Percentiles rank a stretch among this genome's conserved stretches.
phyloP scores from a whole-genome alignment of 305 asterid genomes.

The Salvia sclarea region DNA sequence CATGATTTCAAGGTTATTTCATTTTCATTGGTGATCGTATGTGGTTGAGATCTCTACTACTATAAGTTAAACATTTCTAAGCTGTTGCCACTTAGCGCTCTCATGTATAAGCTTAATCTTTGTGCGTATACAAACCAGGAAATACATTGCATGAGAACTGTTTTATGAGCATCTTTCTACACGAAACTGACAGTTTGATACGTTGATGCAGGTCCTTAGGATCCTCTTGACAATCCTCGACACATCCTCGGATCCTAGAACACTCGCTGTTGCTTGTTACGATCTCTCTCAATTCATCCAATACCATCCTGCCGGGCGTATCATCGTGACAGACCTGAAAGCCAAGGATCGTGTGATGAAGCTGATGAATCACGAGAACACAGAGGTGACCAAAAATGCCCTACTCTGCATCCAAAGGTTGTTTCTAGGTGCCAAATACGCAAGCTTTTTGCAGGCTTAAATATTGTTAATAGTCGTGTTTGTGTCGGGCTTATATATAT shows the following conservation, averaged over 20 bases:
- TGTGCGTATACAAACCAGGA: constrained; percentile 3
- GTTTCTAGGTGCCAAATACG: constrained; percentile 92
- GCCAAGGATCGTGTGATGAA: constrained; percentile 97
- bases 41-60: too few species aligned
- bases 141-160: background rate
- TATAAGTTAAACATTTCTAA: too few species aligned
- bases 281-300: constrained; percentile 94
- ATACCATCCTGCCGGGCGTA: constrained; percentile 86
- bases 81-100: background rate
- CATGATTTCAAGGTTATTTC: constrained; percentile 77
- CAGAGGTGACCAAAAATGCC: constrained; percentile 92
- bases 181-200: constrained; percentile 1
- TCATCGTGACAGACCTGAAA: constrained; percentile 82
- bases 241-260: constrained; percentile 73
- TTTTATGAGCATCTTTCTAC: constrained; percentile 2
- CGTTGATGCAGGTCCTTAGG: constrained; percentile 63
- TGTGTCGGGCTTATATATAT: background rate
- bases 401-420: constrained; percentile 96
- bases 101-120: background rate
- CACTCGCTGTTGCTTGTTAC: constrained; percentile 89
- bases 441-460: constrained; percentile 87
- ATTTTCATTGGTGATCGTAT: constrained; percentile 12
- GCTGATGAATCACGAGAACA: constrained; percentile 82
- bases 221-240: constrained; percentile 87
- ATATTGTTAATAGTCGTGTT: constrained; percentile 10